phyloP scores from a whole-genome alignment of 129 eudicot genomes.

The Flaveria brownii region DNA sequence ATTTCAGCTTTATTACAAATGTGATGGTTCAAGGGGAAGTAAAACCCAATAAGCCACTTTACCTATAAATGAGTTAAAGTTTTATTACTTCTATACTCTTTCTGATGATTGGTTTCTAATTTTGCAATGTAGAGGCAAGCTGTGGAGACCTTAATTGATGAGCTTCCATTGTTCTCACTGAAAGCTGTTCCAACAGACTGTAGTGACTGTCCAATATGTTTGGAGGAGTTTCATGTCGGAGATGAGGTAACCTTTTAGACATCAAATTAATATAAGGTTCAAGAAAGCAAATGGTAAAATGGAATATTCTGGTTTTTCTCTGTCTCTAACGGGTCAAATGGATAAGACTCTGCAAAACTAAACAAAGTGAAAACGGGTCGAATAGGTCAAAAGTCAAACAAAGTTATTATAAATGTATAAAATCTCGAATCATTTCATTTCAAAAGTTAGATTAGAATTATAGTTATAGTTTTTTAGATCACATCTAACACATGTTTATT shows the following conservation, averaged over 20 bases:
- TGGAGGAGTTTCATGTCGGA: slow-evolving; percentile 91
- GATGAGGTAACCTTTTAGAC: slow-evolving; percentile 62
- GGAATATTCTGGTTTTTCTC: background rate
- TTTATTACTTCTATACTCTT: background rate
- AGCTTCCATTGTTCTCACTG: slow-evolving; percentile 83
- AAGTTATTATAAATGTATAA: background rate
- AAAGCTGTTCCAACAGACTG: slow-evolving; percentile 98
- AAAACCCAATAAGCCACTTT: background rate
- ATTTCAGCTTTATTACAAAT: background rate
- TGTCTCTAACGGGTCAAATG: background rate
- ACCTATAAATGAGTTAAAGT: too few relatives aligned
- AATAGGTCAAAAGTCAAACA: background rate
- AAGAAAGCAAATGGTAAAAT: background rate
- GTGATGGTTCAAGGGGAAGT: background rate
- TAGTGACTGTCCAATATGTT: slow-evolving; percentile 97
- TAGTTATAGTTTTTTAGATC: background rate
- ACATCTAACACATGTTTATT: background rate
- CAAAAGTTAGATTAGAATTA: background rate
- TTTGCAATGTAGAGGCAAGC: slow-evolving; percentile 73
- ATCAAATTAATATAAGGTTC: background rate
- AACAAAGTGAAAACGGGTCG: background rate
- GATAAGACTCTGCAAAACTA: background rate
- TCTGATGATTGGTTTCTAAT: background rate
- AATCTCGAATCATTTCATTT: background rate
- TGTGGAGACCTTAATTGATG: slow-evolving; percentile 80